phyloP scores from a whole-genome alignment of 78 protist genomes.

The Dictyostelium citrinum region DNA sequence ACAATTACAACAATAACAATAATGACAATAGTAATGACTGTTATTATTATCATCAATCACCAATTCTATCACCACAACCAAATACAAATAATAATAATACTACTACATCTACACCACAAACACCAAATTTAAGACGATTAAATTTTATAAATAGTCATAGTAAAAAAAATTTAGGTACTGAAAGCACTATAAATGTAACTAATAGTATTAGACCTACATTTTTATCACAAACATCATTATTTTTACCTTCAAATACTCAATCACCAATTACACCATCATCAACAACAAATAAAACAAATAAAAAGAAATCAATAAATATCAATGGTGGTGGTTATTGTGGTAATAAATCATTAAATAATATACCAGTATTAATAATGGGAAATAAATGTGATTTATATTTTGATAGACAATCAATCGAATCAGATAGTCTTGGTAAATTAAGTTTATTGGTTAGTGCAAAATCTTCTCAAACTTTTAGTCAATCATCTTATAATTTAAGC shows the following conservation, averaged over 20 bases:
- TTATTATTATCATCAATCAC: too few species aligned
- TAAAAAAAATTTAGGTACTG: not conserved
- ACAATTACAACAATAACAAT: too few species aligned
- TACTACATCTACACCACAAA: not conserved
- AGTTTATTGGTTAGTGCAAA: constrained; percentile 39
- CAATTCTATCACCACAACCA: too few species aligned
- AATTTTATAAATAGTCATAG: not conserved
- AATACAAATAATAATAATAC: too few species aligned
- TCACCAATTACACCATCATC: not conserved
- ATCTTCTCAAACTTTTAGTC: not conserved
- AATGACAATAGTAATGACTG: too few species aligned
- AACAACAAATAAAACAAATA: not conserved
- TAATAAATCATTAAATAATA: not conserved
- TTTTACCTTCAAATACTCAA: not conserved
- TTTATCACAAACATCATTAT: constrained; percentile 4
- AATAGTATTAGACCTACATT: constrained; percentile 2
- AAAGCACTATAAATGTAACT: not conserved
- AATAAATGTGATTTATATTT: constrained; percentile 52
- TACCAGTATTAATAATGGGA: constrained; percentile 46
- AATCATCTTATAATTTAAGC: not conserved
- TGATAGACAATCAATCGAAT: constrained; percentile 19
- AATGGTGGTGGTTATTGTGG: not conserved
- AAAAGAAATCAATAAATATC: not conserved
- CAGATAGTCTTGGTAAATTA: constrained; percentile 49
- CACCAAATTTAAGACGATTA: not conserved